Percentiles rank a stretch among this genome's conserved stretches.
These are phyloP conservation scores for Trichoderma sp. DNA, from an alignment of 2,329 filamentous ascomycete species.

Conservation along the genomic window DNA sequence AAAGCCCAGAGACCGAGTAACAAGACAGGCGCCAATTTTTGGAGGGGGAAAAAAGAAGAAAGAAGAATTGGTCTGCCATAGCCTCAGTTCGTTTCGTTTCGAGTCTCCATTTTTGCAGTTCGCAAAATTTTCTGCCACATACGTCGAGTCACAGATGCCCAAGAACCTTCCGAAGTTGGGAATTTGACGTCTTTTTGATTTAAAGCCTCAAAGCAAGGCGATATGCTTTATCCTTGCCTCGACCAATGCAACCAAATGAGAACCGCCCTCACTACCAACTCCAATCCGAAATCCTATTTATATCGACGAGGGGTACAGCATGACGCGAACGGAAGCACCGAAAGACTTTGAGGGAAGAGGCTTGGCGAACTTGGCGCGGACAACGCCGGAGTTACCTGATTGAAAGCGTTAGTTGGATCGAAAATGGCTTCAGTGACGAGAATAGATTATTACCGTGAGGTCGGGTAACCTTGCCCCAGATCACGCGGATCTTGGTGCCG, in stretches of 20 bases:
- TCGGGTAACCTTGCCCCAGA: constrained; percentile 98
- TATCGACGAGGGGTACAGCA: constrained; percentile 98
- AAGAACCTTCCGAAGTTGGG: constrained; percentile 30
- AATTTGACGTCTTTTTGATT: constrained; percentile 49
- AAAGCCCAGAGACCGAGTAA: constrained; percentile 12
- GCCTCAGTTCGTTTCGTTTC: constrained; percentile 16
- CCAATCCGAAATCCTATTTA: constrained; percentile 61
- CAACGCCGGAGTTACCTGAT: constrained; percentile 91
- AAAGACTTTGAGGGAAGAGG: constrained; percentile 97
- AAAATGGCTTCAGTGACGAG: background rate
- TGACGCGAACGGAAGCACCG: constrained; percentile 92
- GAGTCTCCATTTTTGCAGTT: constrained; percentile 14
- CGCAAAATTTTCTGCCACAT: constrained; percentile 15
- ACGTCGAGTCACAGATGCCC: constrained; percentile 19
- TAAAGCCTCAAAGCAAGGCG: constrained; percentile 53
- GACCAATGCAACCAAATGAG: constrained; percentile 58
- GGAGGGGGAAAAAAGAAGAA: background rate
- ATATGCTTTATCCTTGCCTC: constrained; percentile 56
- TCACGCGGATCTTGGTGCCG: constrained; percentile 97
- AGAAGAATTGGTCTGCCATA: constrained; percentile 10
- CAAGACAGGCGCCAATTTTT: constrained; percentile 11
- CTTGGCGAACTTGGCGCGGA: constrained; percentile 93
- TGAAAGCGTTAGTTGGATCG: constrained; percentile 1
- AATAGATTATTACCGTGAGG: constrained; percentile 70
- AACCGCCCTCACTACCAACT: constrained; percentile 63